Evolutionary conservation across 495 filamentous ascomycete species (phyloP), one percentile per base, ranked within the genome.

Genomic region (Aspergillus bertholletiae): DNA sequence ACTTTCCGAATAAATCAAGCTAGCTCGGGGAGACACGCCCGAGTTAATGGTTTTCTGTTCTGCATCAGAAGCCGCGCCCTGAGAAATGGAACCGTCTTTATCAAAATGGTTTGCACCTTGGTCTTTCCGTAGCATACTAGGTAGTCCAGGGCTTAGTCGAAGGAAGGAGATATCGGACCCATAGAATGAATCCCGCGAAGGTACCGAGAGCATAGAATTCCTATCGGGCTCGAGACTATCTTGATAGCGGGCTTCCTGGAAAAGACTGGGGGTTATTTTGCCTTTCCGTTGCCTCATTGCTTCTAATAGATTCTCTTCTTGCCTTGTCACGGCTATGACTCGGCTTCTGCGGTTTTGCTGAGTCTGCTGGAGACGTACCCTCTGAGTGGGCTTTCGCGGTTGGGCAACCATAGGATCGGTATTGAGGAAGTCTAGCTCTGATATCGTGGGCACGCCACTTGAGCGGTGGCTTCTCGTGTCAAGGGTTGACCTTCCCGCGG

Each of bases 321-420:
- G 89, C 48, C 83, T 79, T 0, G 90, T 96, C 46, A 96, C 90
- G 0, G 88, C 86, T 82, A 96, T 94, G 35, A 94, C 75, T 34
- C 85, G 84, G 47, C 82, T 86, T 57, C 79, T 76, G 21, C 73
- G 62, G 46, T 76, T 71, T 20, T 65, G 60, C 37, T 74, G 67
- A 34, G 63, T 70, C 44, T 69, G 51, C 30, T 43, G 39, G 11
- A 21, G 21, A 12, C 39, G 39, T 12, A 22, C 63, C 58, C 49
- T 66, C 45, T 41, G 20, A 51, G 58, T 7, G 20, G 43, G n/a
- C 18, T 45, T 7, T 26, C 40, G 52, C 17, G 15, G 23, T 35
- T 55, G 55, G 24, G 49, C 55, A 23, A 56, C 56, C 15, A 59
- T 67, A 47, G 30, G 59, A 15, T 69, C 63, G 18, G 37, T 46